Conservation (phyloP, 306 rosid species). For the Prunus mume region DNA sequence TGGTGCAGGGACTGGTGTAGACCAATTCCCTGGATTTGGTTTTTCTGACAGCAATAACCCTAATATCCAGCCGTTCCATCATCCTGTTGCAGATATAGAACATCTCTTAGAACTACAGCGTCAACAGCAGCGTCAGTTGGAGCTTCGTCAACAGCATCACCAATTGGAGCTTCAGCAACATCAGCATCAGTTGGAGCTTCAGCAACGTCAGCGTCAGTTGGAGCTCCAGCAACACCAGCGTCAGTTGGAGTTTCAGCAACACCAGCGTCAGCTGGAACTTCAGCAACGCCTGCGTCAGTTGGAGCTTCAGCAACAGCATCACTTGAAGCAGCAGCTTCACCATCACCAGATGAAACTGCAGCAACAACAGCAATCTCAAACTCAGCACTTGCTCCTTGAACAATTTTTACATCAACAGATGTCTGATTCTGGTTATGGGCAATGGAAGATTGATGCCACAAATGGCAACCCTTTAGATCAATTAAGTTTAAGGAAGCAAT, state of each 20-base stretch:
- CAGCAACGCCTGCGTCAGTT: slow-evolving; percentile 39
- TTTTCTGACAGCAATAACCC: slow-evolving; percentile 39
- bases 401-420: slow-evolving; percentile 59
- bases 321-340: slow-evolving; percentile 35
- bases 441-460: slow-evolving; percentile 42
- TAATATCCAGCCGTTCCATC: slow-evolving; percentile 44
- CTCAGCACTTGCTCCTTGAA: slow-evolving; percentile 51
- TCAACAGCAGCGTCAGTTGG: slow-evolving; percentile 47
- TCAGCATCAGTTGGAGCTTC: slow-evolving; percentile 45
- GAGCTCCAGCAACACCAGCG: slow-evolving; percentile 31
- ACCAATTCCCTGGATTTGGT: slow-evolving; percentile 42
- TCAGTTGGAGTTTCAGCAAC: slow-evolving; percentile 21
- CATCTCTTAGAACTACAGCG: slow-evolving; percentile 39
- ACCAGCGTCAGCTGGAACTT: slow-evolving; percentile 14
- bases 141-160: slow-evolving; percentile 36
- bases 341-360: slow-evolving; percentile 57
- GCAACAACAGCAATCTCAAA: slow-evolving; percentile 61
- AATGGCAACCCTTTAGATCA: slow-evolving; percentile 53
- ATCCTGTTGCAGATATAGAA: slow-evolving; percentile 50
- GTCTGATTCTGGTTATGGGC: slow-evolving; percentile 49
- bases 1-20: slow-evolving; percentile 41
- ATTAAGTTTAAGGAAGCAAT: slow-evolving; percentile 41
- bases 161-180: slow-evolving; percentile 18
- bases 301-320: slow-evolving; percentile 42
- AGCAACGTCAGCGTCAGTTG: slow-evolving; percentile 28